Evolutionary conservation across 495 filamentous ascomycete genomes (phyloP).

Genomic region (Staphylotrichum tortipilum): DNA sequence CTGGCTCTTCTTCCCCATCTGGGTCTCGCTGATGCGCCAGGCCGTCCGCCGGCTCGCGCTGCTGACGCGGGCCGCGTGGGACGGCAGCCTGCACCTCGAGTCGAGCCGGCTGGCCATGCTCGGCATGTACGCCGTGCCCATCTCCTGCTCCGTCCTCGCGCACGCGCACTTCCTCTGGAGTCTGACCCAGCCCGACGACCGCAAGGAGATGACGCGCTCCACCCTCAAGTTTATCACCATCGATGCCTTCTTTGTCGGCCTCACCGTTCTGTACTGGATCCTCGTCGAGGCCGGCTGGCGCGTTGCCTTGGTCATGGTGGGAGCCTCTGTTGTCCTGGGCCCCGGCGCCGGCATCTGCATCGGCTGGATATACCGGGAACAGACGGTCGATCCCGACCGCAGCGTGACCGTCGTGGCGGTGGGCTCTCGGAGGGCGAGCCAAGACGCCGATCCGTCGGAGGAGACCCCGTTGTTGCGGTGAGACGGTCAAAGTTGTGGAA

Average conservation of each 20-base stretch:
- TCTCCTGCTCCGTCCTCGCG: conserved; percentile 24
- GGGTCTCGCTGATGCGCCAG: conserved; percentile 27
- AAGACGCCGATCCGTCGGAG: conserved; percentile 11
- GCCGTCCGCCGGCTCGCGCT: conserved; percentile 16
- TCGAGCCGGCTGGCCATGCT: conserved; percentile 17
- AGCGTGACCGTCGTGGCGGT: conserved; percentile 27
- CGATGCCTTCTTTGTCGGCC: conserved; percentile 24
- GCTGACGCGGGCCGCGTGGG: conserved; percentile 6
- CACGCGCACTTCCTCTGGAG: conserved; percentile 26
- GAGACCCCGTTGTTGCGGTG: conserved; percentile 26
- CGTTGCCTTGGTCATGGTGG: conserved; percentile 22
- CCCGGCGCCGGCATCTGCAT: conserved; percentile 33
- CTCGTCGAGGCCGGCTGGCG: conserved; percentile 30
- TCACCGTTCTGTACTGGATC: conserved; percentile 36
- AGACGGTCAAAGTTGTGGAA: too few species aligned
- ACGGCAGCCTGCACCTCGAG: conserved; percentile 26
- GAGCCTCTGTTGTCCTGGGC: conserved; percentile 22
- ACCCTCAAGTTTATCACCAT: conserved; percentile 29
- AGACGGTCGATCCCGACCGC: conserved; percentile 19
- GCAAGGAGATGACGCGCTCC: conserved; percentile 32
- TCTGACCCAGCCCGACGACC: conserved; percentile 25
- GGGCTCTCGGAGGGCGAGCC: conserved; percentile 9
- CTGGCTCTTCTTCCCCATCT: conserved; percentile 37
- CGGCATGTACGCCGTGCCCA: conserved; percentile 28
- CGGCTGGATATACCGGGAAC: conserved; percentile 31